Percentiles rank a stretch among this genome's conserved stretches.
phyloP scores from a whole-genome alignment of 805 yeast genomes.

The Schwanniomyces occidentalis region DNA sequence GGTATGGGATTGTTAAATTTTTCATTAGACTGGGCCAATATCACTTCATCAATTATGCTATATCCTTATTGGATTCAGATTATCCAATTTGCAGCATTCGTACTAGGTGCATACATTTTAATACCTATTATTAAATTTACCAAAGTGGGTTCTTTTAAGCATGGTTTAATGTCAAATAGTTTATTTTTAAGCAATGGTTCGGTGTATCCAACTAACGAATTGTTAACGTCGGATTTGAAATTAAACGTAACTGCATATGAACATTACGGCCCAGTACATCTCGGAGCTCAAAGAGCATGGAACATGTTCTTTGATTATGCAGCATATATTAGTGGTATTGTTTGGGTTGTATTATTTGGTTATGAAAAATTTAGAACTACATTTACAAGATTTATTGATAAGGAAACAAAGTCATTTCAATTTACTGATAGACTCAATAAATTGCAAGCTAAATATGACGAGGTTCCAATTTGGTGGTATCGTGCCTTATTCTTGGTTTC shows the following conservation, averaged over 20 bases:
- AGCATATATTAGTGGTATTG: constrained; percentile 43
- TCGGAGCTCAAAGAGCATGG: constrained; percentile 47
- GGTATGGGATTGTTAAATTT: constrained; percentile 48
- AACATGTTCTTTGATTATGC: constrained; percentile 51
- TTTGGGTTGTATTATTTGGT: constrained; percentile 40
- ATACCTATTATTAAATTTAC: constrained; percentile 49
- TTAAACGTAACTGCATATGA: constrained; percentile 45
- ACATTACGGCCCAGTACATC: constrained; percentile 40
- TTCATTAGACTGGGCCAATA: constrained; percentile 50
- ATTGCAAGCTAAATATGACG: constrained; percentile 35
- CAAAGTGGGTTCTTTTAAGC: constrained; percentile 20
- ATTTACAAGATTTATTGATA: constrained; percentile 9
- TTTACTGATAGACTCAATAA: constrained; percentile 42
- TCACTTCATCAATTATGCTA: constrained; percentile 47
- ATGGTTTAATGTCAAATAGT: constrained; percentile 48
- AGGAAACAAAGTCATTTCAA: constrained; percentile 2
- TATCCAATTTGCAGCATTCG: constrained; percentile 45
- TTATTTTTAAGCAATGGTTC: constrained; percentile 35
- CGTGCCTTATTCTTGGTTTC: constrained; percentile 30
- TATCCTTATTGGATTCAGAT: constrained; percentile 50
- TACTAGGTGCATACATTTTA: constrained; percentile 43
- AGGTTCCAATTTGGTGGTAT: constrained; percentile 47
- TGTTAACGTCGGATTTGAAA: constrained; percentile 35
- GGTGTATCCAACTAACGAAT: constrained; percentile 37
- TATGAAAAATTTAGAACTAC: constrained; percentile 19